Evolutionary conservation across 2,329 filamentous ascomycete genomes (phyloP).

Genomic region (Penicillium sp.): DNA sequence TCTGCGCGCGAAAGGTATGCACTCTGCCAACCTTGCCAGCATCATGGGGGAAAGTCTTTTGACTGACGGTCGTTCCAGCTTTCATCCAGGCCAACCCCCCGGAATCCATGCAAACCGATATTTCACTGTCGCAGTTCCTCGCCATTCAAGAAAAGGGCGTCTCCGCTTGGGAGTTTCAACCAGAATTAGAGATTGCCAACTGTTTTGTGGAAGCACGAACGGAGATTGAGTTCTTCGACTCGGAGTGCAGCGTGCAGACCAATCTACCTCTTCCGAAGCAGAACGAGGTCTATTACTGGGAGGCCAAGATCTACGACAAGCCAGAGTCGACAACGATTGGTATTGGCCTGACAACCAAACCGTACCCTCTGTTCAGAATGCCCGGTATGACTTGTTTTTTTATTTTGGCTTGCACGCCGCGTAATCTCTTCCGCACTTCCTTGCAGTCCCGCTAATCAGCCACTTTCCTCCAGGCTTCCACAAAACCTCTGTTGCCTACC

Average conservation of each 20-base stretch:
- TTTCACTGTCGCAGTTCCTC: slow-evolving; percentile 94
- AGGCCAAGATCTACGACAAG: slow-evolving; percentile 98
- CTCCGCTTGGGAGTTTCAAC: slow-evolving; percentile 99
- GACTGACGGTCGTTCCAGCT: slow-evolving; percentile 55
- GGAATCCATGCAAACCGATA: slow-evolving; percentile 93
- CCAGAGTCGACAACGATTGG: slow-evolving; percentile 83
- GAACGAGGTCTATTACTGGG: slow-evolving; percentile 99
- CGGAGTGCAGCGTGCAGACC: slow-evolving; percentile 94
- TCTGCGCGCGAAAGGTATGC: slow-evolving; percentile 84
- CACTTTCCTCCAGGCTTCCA: slow-evolving; percentile 68
- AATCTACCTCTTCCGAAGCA: slow-evolving; percentile 97
- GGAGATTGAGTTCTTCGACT: slow-evolving; percentile 98
- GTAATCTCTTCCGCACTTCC: not conserved
- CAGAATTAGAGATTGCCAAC: slow-evolving; percentile 97
- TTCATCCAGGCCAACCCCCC: slow-evolving; percentile 93
- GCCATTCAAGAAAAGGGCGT: slow-evolving; percentile 99
- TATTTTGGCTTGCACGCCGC: not conserved
- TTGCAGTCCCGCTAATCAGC: slow-evolving; percentile 13
- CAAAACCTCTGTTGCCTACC: slow-evolving; percentile 88
- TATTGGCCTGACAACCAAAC: slow-evolving; percentile 94
- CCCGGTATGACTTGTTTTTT: slow-evolving; percentile 66
- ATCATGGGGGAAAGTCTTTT: not conserved
- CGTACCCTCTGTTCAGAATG: slow-evolving; percentile 90
- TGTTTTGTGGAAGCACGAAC: slow-evolving; percentile 96
- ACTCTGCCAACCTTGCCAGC: no score